A percentile compares a stretch with the other conserved stretches of the same genome.
Evolutionary conservation across 1,284 basidiomycete species (phyloP).

Genomic region (Rhodotorula sp.): DNA sequence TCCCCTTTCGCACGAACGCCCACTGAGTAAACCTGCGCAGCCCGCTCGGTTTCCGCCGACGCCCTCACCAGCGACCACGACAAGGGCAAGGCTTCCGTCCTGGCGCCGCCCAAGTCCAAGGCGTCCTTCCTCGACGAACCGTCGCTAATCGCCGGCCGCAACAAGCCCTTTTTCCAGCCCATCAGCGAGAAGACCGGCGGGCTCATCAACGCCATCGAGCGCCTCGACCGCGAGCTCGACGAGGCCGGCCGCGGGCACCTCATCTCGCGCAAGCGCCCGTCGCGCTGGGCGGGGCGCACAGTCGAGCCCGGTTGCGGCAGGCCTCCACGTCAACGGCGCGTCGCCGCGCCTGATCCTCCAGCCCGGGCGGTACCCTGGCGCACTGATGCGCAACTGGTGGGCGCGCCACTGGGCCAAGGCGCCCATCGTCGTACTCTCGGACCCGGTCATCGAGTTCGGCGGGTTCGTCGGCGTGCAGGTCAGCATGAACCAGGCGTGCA

Average conservation of each 20-base stretch:
- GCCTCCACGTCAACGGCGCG: constrained; percentile 73
- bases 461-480: no score
- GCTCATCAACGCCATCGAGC: constrained; percentile 64
- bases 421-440: no score
- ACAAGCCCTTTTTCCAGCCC: constrained; percentile 63
- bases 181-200: constrained; percentile 57
- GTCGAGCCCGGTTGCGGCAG: constrained; percentile 66
- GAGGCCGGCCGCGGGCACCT: constrained; percentile 59
- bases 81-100: neutral
- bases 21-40: no score
- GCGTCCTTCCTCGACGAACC: neutral
- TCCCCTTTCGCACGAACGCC: no score
- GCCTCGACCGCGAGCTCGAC: constrained; percentile 63
- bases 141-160: neutral
- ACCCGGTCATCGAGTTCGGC: no score
- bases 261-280: constrained; percentile 58
- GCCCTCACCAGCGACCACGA: neutral
- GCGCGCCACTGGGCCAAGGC: constrained; percentile 65
- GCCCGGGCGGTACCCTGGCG: constrained; percentile 69
- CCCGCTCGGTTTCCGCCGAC: no score
- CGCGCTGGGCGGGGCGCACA: constrained; percentile 29
- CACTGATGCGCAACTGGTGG: constrained; percentile 71
- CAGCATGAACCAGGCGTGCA: no score
- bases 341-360: constrained; percentile 67
- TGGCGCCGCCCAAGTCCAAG: neutral